Conservation (phyloP, 495 filamentous ascomycete genomes). For the Aspergillus taichungensis region DNA sequence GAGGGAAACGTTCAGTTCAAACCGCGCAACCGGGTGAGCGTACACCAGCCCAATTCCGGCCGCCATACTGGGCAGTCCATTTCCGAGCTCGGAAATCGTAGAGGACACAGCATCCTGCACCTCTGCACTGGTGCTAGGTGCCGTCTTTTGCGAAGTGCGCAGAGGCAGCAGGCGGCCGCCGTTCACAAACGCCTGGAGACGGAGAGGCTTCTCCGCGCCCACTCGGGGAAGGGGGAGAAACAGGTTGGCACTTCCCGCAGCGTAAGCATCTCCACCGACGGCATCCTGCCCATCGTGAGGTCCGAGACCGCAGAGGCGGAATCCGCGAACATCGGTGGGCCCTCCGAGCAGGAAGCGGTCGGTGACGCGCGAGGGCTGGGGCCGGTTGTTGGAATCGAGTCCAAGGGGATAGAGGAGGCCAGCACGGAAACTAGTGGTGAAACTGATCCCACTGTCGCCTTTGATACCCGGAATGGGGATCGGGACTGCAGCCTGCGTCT, state of each 20-base stretch:
- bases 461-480: slow-evolving; percentile 58
- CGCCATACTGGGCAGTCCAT: slow-evolving; percentile 73
- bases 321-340: slow-evolving; percentile 88
- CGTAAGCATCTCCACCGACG: slow-evolving; percentile 84
- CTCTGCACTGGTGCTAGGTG: slow-evolving; percentile 44
- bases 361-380: slow-evolving; percentile 67
- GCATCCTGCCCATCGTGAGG: slow-evolving; percentile 78
- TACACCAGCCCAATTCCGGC: slow-evolving; percentile 89
- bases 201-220: slow-evolving; percentile 71
- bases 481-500: slow-evolving; percentile 64
- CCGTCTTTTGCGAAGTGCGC: slow-evolving; percentile 43
- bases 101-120: slow-evolving; percentile 43
- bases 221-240: slow-evolving; percentile 74
- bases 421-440: slow-evolving; percentile 54
- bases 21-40: slow-evolving; percentile 81
- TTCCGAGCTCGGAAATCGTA: slow-evolving; percentile 55
- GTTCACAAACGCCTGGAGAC: slow-evolving; percentile 85
- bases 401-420: slow-evolving; percentile 56
- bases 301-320: slow-evolving; percentile 79
- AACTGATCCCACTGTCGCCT: slow-evolving; percentile 64
- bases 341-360: slow-evolving; percentile 94
- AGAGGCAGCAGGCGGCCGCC: slow-evolving; percentile 78
- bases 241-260: slow-evolving; percentile 76
- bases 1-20: slow-evolving; percentile 90
- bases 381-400: slow-evolving; percentile 40